Percentiles rank a stretch among this genome's conserved stretches.
phyloP scores from a whole-genome alignment of 2,329 filamentous ascomycete species.

The Moelleriella libera region DNA sequence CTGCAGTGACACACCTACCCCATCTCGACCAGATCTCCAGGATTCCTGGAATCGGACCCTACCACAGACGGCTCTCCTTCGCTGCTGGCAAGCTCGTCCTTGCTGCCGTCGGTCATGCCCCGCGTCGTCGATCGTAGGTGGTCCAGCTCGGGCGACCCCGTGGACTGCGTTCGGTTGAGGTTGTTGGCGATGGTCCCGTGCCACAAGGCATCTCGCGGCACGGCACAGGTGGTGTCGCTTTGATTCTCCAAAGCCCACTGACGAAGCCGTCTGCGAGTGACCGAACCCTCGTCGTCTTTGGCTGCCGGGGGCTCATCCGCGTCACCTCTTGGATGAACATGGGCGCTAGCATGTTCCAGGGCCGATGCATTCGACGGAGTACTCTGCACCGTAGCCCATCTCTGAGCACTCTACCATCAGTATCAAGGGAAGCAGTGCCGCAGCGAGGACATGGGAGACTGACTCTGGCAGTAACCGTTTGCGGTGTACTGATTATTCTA shows the following conservation, averaged over 20 bases:
- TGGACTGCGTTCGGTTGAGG: constrained; percentile 18
- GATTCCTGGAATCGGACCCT: constrained; percentile 12
- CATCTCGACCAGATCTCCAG: constrained; percentile 39
- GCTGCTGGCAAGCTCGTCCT: constrained; percentile 13
- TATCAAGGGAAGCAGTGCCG: background rate
- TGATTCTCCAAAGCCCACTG: constrained; percentile 26
- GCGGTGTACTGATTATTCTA: background rate
- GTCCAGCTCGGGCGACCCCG: constrained; percentile 17
- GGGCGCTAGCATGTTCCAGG: background rate
- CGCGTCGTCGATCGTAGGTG: constrained; percentile 10
- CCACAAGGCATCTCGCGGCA: constrained; percentile 12
- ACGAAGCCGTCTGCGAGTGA: constrained; percentile 26
- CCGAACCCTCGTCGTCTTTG: constrained; percentile 2
- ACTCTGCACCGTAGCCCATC: constrained; percentile 6
- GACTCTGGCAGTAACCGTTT: too few relatives aligned
- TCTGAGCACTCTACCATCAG: constrained; percentile 1
- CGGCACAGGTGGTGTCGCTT: constrained; percentile 6
- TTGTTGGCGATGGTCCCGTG: constrained; percentile 15
- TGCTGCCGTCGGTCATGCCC: constrained; percentile 11
- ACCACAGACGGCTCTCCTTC: constrained; percentile 13
- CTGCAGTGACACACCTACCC: constrained; percentile 11
- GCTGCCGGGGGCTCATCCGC: background rate
- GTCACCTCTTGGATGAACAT: background rate
- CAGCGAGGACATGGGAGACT: too few relatives aligned
- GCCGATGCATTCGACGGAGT: background rate